Evolutionary conservation across 768 basidiomycete genomes (phyloP).

Genomic region (Xerocomus potaroensis): DNA sequence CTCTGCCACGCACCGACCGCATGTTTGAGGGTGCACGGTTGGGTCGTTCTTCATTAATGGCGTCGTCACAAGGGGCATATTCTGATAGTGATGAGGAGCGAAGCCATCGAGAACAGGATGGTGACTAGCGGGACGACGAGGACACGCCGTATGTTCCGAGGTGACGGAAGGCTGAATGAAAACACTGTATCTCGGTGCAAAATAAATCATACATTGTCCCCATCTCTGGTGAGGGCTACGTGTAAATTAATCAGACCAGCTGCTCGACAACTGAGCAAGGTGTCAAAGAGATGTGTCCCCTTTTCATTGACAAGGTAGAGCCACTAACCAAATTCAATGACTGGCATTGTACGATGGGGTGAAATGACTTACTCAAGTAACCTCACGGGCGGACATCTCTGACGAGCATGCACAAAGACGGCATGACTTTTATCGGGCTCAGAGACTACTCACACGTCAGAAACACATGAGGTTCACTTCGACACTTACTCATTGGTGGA

Average conservation of each 20-base stretch:
- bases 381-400: conserved; percentile 60
- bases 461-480: background rate
- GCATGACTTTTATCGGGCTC: conserved; percentile 72
- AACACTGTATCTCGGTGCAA: conserved; percentile 5
- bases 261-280: conserved; percentile 76
- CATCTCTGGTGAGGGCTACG: conserved; percentile 13
- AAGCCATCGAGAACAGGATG: conserved; percentile 40
- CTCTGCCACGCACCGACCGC: too few relatives aligned
- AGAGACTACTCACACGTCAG: conserved; percentile 48
- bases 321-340: conserved; percentile 45
- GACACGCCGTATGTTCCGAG: conserved; percentile 43
- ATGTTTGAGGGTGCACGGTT: too few relatives aligned
- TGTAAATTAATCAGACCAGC: conserved; percentile 49
- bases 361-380: conserved; percentile 58
- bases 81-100: too few relatives aligned
- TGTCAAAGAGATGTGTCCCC: conserved; percentile 77
- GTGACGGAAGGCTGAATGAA: conserved; percentile 12
- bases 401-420: conserved; percentile 78
- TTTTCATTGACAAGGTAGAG: conserved; percentile 64
- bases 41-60: too few relatives aligned
- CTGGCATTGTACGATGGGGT: background rate
- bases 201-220: conserved; percentile 13
- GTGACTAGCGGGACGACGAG: conserved; percentile 38
- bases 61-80: too few relatives aligned
- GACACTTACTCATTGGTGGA: conserved; percentile 65